Evolutionary conservation across 345 rosid genomes (phyloP).

Genomic region (Sapria himalayana): DNA sequence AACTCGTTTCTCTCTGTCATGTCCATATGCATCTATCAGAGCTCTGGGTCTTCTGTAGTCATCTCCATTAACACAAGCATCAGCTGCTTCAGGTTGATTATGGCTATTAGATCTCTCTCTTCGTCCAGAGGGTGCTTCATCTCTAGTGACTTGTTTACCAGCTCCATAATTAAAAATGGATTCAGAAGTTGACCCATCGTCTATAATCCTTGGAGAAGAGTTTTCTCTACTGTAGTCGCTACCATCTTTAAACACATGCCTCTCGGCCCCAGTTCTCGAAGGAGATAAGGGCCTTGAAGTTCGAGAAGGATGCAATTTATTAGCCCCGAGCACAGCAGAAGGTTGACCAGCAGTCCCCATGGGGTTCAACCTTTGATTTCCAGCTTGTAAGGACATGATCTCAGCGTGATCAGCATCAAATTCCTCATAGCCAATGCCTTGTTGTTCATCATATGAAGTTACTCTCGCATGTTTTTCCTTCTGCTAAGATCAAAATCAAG

Average conservation of each 20-base stretch:
- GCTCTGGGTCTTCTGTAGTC: slow-evolving; percentile 68
- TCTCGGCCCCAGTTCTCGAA: slow-evolving; percentile 20
- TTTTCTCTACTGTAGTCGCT: slow-evolving; percentile 29
- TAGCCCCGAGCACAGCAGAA: slow-evolving; percentile 30
- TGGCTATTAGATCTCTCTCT: slow-evolving; percentile 34
- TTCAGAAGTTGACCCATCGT: slow-evolving; percentile 42
- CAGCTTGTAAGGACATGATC: slow-evolving; percentile 24
- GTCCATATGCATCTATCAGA: slow-evolving; percentile 87
- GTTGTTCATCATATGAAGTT: slow-evolving; percentile 23
- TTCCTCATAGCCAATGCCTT: slow-evolving; percentile 21
- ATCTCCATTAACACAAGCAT: slow-evolving; percentile 25
- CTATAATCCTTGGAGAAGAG: slow-evolving; percentile 39
- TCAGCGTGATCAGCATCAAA: slow-evolving; percentile 35
- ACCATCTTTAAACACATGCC: slow-evolving; percentile 18
- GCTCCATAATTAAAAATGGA: slow-evolving; percentile 31
- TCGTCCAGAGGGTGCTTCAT: slow-evolving; percentile 37
- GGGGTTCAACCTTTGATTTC: slow-evolving; percentile 28
- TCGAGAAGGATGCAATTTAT: slow-evolving; percentile 18
- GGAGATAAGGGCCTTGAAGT: slow-evolving; percentile 24
- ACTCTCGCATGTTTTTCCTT: slow-evolving; percentile 27
- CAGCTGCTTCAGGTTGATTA: slow-evolving; percentile 19
- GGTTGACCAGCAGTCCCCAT: slow-evolving; percentile 21
- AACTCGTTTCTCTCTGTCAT: slow-evolving; percentile 39
- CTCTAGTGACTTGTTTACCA: slow-evolving; percentile 25
- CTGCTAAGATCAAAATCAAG: slow-evolving; percentile 12